phyloP scores from a whole-genome alignment of 495 filamentous ascomycete species.

The Parathielavia hyrcaniae region DNA sequence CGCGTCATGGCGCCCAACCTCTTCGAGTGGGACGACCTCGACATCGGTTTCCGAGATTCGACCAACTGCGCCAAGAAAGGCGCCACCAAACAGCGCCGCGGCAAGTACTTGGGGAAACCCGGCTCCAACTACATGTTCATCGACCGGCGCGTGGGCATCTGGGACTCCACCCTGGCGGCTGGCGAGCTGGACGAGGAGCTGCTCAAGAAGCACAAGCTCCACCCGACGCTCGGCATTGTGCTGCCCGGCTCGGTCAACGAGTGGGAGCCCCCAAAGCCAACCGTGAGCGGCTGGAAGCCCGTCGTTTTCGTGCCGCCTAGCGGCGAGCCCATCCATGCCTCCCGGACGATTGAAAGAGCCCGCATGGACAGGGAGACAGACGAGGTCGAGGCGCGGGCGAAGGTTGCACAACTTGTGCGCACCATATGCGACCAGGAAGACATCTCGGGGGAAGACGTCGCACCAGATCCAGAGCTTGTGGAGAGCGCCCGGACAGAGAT shows the following conservation, averaged over 20 bases:
- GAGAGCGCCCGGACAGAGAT: constrained; percentile 27
- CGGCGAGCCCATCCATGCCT: constrained; percentile 34
- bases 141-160: constrained; percentile 38
- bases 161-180: constrained; percentile 38
- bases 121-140: constrained; percentile 39
- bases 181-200: constrained; percentile 39
- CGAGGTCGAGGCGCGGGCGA: constrained; percentile 20
- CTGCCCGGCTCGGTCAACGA: constrained; percentile 37
- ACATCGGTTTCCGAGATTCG: constrained; percentile 49
- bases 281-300: constrained; percentile 33
- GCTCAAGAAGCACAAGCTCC: constrained; percentile 39
- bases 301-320: constrained; percentile 34
- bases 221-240: constrained; percentile 40
- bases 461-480: constrained; percentile 29
- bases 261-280: constrained; percentile 29
- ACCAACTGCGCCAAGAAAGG: constrained; percentile 40
- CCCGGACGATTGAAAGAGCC: constrained; percentile 34
- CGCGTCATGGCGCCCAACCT: constrained; percentile 39
- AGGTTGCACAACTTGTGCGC: constrained; percentile 20
- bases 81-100: constrained; percentile 36
- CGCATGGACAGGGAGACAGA: constrained; percentile 29
- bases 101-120: constrained; percentile 38
- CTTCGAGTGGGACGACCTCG: constrained; percentile 36
- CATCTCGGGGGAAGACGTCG: constrained; percentile 33
- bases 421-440: constrained; percentile 31